A percentile compares a stretch with the other conserved stretches of the same genome.
phyloP scores from a whole-genome alignment of 371 early-diverging fungal genomes.

The Saksenaea oblongispora region DNA sequence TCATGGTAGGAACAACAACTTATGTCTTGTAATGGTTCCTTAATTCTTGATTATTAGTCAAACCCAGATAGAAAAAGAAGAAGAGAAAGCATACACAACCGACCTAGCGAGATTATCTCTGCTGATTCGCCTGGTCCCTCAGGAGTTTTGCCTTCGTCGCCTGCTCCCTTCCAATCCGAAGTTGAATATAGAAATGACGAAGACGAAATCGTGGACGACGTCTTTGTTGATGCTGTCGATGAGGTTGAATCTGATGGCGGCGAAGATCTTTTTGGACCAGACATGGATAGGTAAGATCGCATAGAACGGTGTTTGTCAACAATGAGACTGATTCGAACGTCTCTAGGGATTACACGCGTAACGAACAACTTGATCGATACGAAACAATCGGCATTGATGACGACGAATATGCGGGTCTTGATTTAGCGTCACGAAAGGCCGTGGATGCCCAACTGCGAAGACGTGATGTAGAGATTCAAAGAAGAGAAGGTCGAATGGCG shows the following conservation, averaged over 20 bases:
- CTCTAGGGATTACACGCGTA: conserved; percentile 74
- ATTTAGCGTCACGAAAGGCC: conserved; percentile 68
- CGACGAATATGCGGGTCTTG: conserved; percentile 71
- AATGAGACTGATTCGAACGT: background rate
- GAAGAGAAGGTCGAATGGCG: conserved; percentile 75
- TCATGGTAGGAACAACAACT: background rate
- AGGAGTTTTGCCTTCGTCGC: conserved; percentile 44
- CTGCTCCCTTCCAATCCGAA: conserved; percentile 49
- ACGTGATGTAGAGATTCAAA: conserved; percentile 80
- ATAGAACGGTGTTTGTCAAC: conserved; percentile 12
- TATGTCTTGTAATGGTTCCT: background rate
- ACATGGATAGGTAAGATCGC: conserved; percentile 65
- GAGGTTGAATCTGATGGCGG: conserved; percentile 75
- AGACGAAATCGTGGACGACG: conserved; percentile 26
- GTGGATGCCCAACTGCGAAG: conserved; percentile 80
- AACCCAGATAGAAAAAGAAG: conserved; percentile 48
- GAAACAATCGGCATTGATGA: conserved; percentile 80
- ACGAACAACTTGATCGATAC: conserved; percentile 78
- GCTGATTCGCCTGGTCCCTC: conserved; percentile 44
- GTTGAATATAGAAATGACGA: conserved; percentile 41
- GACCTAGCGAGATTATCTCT: conserved; percentile 14
- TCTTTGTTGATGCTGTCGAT: conserved; percentile 34
- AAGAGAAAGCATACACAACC: conserved; percentile 38
- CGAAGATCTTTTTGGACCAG: conserved; percentile 83
- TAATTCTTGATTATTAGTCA: background rate